Base-by-base conservation (phyloP, 371 early-diverging fungal genomes). In the Syncephalastrum contaminatum region DNA sequence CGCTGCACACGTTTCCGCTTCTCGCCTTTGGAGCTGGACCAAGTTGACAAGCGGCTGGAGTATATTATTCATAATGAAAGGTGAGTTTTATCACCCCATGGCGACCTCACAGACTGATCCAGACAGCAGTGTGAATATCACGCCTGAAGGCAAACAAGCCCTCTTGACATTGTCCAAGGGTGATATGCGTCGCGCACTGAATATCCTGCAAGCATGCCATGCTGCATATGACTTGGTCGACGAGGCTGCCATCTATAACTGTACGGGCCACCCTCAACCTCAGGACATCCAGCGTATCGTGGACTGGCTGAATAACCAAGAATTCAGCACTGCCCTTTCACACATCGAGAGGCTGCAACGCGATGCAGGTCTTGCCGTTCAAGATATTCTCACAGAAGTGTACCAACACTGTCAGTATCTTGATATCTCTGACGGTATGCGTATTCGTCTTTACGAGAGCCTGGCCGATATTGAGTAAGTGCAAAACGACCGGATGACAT, bases 1-100 rank as follows among this genome's bases (percentile, higher is more conserved):
- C 88, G 99, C 46, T 99, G 99, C 80, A 96, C 99, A 8, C 86
- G 94, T 40, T 99, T 99, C 71, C 83, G 99, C 42, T 99, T 99
- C 79, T 84, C 90, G 10, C 99, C 99, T 0, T 76, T 99, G 43
- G 80, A 82, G 49, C 53, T 72, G 13, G 84, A 85, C 8, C 90
- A 94, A 58, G 91, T 98, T 5, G 79, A 83, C 25, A 59, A 69
- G 1, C 77, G 98, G 20, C 69, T 99, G 56, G 73, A 90, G 25
- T 62, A 77, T 43, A 90, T 97, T 39, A 74, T 90, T 44, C 74
- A 87, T 44, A 64, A 64, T 19, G 96, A 98, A 79, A 66, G 77
- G 86, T 85, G 79, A 50, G 65, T 56, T 22, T 19, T 18, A 47
- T 22, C 36, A 5, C 5, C 5, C 25, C 25, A 30, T 30, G 25